These are phyloP conservation scores for Erythrophleum fordii DNA, from an alignment of 306 rosid genomes.

Conservation along the genomic window DNA sequence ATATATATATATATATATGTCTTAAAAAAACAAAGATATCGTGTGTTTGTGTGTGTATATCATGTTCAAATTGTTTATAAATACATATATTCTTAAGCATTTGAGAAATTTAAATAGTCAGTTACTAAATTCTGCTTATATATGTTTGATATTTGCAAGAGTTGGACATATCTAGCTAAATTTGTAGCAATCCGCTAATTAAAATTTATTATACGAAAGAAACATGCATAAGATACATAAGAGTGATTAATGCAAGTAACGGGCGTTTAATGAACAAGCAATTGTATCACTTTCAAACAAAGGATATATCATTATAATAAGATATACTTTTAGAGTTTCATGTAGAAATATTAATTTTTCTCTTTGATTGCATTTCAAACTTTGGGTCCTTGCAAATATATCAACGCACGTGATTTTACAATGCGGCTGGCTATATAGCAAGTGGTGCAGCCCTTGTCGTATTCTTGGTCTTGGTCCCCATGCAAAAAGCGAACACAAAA, in stretches of 20 bases:
- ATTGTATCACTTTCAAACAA: neutral
- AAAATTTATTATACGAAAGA: too few species aligned
- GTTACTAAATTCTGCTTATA: neutral
- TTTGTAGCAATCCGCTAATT: too few species aligned
- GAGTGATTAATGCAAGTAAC: neutral
- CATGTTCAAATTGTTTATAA: too few species aligned
- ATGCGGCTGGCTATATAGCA: neutral
- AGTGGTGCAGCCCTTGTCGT: neutral
- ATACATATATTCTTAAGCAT: too few species aligned
- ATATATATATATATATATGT: too few species aligned
- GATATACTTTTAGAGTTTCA: neutral
- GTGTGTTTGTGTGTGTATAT: too few species aligned
- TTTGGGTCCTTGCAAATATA: neutral
- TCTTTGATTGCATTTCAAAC: too few species aligned
- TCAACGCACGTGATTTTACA: constrained; percentile 3
- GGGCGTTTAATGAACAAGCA: neutral
- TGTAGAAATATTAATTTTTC: neutral
- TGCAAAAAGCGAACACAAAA: neutral
- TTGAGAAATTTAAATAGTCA: too few species aligned
- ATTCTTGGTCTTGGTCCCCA: neutral
- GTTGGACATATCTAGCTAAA: too few species aligned
- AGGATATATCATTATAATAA: neutral
- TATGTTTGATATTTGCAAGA: neutral
- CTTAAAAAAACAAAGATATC: too few species aligned
- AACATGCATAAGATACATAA: neutral